Evolutionary conservation across 495 filamentous ascomycete genomes (phyloP), one percentile per base, ranked within the genome.

Genomic region (Aspergillus bridgeri): DNA sequence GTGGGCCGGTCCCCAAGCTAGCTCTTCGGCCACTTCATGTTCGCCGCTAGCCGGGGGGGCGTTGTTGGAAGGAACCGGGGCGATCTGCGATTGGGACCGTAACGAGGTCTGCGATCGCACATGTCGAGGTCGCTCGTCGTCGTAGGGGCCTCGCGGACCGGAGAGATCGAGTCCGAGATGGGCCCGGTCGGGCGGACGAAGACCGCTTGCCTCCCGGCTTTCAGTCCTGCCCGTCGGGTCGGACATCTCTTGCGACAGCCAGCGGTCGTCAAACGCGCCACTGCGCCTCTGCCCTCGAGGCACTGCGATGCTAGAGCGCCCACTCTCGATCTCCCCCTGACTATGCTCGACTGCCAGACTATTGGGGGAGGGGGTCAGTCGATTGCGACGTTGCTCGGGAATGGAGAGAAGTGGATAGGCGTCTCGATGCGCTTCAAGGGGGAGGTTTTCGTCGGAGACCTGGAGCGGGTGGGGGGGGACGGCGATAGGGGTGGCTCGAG

Each of bases 1-100:
- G 65, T 97, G 92, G 20, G 86, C 84, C 20, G 91, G 90, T 3
- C 91, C 90, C 92, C 92, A 97, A 20, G 81, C 73, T 53, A 81
- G 71, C 42, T 85, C 81, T 42, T 81, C 77, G 15, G 74, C 72
- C 23, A 74, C 67, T 25, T 76, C 76, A 7, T 66, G 57, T 73
- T 85, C 83, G 43, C 83, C 84, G 18, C 51, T 62, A 15, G 75
- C 78, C 24, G 78, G 79, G 43, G 75, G 78, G 33, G 81, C 68
- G 1, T 71, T 65, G 50, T 71, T 60, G 9, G 76, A 75, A 13
- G 74, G 70, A 21, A 79, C 56, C 7, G 74, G 70, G 9, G 73
- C 73, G 44, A 76, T 74, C 53, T 72, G 70, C 5, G 69, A 71
- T 57, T 76, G 73, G 3, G 75, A 76, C 53, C 70, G 73, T 4